Evolutionary conservation across 139 green algal species (phyloP).

Genomic region (Nannochloris sp.): DNA sequence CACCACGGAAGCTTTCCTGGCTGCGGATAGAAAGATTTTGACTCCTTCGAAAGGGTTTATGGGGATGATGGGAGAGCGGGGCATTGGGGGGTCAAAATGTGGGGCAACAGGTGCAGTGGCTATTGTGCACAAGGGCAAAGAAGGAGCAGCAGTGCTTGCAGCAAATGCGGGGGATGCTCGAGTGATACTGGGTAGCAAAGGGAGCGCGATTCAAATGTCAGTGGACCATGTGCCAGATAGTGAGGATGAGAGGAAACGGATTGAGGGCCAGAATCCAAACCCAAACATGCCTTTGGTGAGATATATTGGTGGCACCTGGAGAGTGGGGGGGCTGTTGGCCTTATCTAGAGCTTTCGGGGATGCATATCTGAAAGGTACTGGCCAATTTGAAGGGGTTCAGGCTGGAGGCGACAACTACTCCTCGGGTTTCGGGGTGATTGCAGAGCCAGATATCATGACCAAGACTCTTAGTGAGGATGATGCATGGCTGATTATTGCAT

Average conservation of each 20-base stretch:
- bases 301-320: slow-evolving; percentile 79
- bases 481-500: slow-evolving; percentile 65
- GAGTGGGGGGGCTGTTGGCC: slow-evolving; percentile 88
- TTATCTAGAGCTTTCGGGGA: slow-evolving; percentile 92
- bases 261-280: slow-evolving; percentile 92
- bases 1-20: slow-evolving; percentile 33
- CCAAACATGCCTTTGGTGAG: slow-evolving; percentile 76
- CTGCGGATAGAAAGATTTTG: slow-evolving; percentile 40
- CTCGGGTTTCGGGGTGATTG: slow-evolving; percentile 74
- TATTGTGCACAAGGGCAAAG: slow-evolving; percentile 24
- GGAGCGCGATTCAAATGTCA: slow-evolving; percentile 62
- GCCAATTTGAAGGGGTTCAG: slow-evolving; percentile 81
- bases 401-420: slow-evolving; percentile 60
- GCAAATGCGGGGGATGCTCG: slow-evolving; percentile 85
- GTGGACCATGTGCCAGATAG: slow-evolving; percentile 82
- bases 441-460: slow-evolving; percentile 59
- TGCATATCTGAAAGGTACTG: slow-evolving; percentile 82
- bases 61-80: slow-evolving; percentile 70
- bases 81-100: slow-evolving; percentile 82
- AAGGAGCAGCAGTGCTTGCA: slow-evolving; percentile 46
- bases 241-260: slow-evolving; percentile 71
- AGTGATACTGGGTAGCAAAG: slow-evolving; percentile 23
- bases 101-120: slow-evolving; percentile 62
- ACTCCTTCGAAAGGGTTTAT: slow-evolving; percentile 61
- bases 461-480: slow-evolving; percentile 52